phyloP scores from a whole-genome alignment of 2,329 filamentous ascomycete species.

The Leptographium galeiforme region DNA sequence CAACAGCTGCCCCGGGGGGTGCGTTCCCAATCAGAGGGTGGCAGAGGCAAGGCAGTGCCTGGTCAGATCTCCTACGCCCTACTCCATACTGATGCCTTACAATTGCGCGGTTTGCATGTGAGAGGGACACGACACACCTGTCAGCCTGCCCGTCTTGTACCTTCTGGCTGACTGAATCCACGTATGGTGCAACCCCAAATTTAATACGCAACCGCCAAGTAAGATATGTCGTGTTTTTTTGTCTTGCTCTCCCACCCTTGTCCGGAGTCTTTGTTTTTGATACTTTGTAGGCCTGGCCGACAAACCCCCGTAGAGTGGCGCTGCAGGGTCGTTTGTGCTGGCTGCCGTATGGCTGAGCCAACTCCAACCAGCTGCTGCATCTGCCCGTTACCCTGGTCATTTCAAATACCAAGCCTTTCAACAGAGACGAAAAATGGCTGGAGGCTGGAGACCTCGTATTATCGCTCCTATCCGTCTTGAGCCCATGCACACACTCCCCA shows the following conservation, averaged over 20 bases:
- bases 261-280: neutral
- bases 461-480: no score
- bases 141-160: neutral
- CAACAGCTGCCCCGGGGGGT: neutral
- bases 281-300: neutral
- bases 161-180: neutral
- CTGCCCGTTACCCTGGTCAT: neutral
- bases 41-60: neutral
- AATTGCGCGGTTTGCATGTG: neutral
- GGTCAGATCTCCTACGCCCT: neutral
- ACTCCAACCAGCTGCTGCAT: conserved; percentile 8
- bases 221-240: conserved; percentile 1
- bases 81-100: neutral
- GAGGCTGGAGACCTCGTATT: no score
- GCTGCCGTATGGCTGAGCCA: conserved; percentile 22
- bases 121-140: neutral
- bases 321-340: conserved; percentile 20
- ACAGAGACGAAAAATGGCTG: no score
- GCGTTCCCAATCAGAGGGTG: neutral
- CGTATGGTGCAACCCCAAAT: neutral
- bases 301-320: neutral
- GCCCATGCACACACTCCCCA: no score
- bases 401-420: no score
- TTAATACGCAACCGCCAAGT: neutral
- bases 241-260: neutral